Evolutionary conservation across 2,329 filamentous ascomycete genomes (phyloP).

Genomic region (Exophiala bonariae): DNA sequence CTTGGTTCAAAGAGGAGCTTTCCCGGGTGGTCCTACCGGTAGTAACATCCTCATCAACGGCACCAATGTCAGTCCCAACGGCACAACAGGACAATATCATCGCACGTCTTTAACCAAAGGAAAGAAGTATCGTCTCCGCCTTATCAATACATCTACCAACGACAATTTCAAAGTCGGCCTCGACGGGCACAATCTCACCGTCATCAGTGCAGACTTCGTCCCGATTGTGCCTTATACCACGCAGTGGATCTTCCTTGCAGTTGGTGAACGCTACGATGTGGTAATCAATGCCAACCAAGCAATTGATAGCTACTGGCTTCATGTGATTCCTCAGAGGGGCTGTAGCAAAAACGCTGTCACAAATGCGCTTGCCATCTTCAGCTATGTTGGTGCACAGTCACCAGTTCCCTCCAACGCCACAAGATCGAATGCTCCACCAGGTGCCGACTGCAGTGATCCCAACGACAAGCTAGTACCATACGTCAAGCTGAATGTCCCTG

Average conservation of each 20-base stretch:
- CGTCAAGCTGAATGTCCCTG: constrained; percentile 27
- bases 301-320: constrained; percentile 26
- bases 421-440: constrained; percentile 17
- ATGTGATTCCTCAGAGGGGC: constrained; percentile 21
- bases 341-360: constrained; percentile 25
- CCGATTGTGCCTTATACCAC: constrained; percentile 40
- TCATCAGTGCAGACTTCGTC: constrained; percentile 33
- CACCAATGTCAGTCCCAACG: constrained; percentile 33
- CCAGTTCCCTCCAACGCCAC: constrained; percentile 11
- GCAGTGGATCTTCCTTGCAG: constrained; percentile 58
- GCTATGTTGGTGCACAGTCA: constrained; percentile 27
- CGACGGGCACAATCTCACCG: constrained; percentile 31
- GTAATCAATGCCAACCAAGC: constrained; percentile 30
- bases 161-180: constrained; percentile 32
- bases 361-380: constrained; percentile 29
- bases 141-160: constrained; percentile 33
- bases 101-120: constrained; percentile 24
- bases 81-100: constrained; percentile 20
- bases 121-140: constrained; percentile 27
- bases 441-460: constrained; percentile 22
- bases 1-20: constrained; percentile 11
- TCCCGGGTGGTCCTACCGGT: constrained; percentile 29
- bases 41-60: constrained; percentile 52
- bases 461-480: constrained; percentile 27
- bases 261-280: constrained; percentile 34